Percentiles rank a stretch among this genome's conserved stretches.
phyloP scores from a whole-genome alignment of 208 protist genomes.

The Acanthamoeba triangularis region DNA sequence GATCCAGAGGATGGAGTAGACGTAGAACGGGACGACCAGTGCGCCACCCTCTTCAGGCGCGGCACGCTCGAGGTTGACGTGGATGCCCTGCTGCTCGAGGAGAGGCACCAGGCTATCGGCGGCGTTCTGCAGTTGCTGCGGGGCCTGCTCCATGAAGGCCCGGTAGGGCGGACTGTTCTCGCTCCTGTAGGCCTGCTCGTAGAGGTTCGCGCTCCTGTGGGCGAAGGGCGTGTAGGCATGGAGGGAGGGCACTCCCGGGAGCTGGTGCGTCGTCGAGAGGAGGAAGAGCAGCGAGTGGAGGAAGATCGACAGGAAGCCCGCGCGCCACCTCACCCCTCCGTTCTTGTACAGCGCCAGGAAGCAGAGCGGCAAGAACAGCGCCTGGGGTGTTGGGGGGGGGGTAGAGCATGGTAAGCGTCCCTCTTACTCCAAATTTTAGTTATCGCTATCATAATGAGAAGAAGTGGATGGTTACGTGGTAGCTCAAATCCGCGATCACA shows the following conservation, averaged over 20 bases:
- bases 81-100: slow-evolving; percentile 14
- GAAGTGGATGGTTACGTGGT: background rate
- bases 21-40: background rate
- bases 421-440: background rate
- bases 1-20: slow-evolving; percentile 39
- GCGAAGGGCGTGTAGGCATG: background rate
- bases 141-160: background rate
- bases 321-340: slow-evolving; percentile 8
- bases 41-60: background rate
- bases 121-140: background rate
- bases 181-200: slow-evolving; percentile 31
- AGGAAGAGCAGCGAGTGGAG: slow-evolving; percentile 24
- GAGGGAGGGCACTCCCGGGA: background rate
- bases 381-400: background rate
- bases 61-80: slow-evolving; percentile 2
- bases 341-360: slow-evolving; percentile 41
- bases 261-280: slow-evolving; percentile 3
- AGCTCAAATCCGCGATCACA: background rate
- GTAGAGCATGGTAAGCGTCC: background rate
- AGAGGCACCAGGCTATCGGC: background rate
- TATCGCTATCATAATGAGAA: background rate
- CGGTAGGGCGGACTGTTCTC: slow-evolving; percentile 22
- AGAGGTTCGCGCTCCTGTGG: background rate
- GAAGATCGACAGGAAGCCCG: slow-evolving; percentile 27
- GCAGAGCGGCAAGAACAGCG: slow-evolving; percentile 20